Percentiles rank a stretch among this genome's conserved stretches.
These are phyloP conservation scores for Oryza meyeriana DNA, from an alignment of 176 grass and related monocot genomes.

Conservation along the genomic window DNA sequence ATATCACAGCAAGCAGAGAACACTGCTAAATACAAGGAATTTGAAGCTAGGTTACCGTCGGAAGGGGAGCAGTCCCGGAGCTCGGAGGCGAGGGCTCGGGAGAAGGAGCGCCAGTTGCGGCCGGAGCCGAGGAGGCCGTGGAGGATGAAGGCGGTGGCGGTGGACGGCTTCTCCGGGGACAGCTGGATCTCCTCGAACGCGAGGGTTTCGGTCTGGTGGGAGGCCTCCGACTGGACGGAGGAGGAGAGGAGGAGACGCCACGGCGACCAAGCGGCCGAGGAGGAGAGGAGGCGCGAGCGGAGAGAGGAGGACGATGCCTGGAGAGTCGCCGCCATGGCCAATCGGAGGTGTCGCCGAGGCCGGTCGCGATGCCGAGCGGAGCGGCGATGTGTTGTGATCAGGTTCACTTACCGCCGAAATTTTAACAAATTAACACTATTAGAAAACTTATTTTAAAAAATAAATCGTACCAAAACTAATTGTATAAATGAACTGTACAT, in stretches of 20 bases:
- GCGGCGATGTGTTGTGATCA: not conserved
- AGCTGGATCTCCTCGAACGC: constrained; percentile 82
- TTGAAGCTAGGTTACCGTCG: constrained; percentile 38
- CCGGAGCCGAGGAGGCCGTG: constrained; percentile 91
- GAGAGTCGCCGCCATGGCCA: constrained; percentile 62
- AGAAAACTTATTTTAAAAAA: no score
- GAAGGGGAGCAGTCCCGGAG: constrained; percentile 62
- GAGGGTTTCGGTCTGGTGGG: constrained; percentile 61
- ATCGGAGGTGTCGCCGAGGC: constrained; percentile 14
- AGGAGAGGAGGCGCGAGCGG: constrained; percentile 37
- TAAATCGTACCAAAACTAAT: no score
- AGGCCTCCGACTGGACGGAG: constrained; percentile 18
- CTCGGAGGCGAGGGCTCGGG: constrained; percentile 64
- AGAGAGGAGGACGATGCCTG: constrained; percentile 46
- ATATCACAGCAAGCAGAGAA: not conserved
- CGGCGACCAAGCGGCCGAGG: constrained; percentile 23
- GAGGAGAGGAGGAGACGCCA: constrained; percentile 53
- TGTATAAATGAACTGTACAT: no score
- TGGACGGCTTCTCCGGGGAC: constrained; percentile 49
- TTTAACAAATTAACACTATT: no score
- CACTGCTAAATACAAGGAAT: not conserved
- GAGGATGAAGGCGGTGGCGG: constrained; percentile 80
- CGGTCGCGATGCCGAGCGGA: not conserved
- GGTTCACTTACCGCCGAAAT: no score
- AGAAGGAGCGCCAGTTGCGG: constrained; percentile 89